Base-by-base conservation (phyloP, 257 asterid species). In the Capsicum rhomboideum region DNA sequence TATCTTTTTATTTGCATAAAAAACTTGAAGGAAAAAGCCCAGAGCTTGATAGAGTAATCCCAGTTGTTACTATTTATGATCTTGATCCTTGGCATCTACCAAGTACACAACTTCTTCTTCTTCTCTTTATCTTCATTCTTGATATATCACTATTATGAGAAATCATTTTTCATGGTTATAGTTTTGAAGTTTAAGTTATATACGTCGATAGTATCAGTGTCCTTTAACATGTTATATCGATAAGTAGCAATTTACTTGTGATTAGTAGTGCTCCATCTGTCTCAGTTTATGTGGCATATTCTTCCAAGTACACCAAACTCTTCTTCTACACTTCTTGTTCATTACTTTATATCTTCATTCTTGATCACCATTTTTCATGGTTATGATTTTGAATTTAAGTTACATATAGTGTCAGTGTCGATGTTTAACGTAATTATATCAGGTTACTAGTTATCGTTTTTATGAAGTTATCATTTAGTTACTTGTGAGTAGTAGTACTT, bases 21-120 rank as follows among this genome's bases (percentile, higher is more conserved):
- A 88, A 88, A 88, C 96, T 94, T 53, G 86, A 91, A 26, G 87
- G 84, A 0, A 84, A 79, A 3, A 82, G 10, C 0, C 71, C n/a
- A n/a, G 75, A 72, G 86, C 82, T 92, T 4, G 81, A 80, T 86
- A 90, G 89, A 0, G 96, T 91, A 42, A 94, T 94, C 56, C 97
- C 98, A 0, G 82, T 83, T 44, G 11, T 94, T 89, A 88, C 90
- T 86, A 89, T 94, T 61, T 92, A 90, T 74, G 87, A 84, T 67
- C 89, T 86, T 82, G 96, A 94, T 75, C 98, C 98, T 2, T 92
- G 91, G 90, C 91, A 90, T 4, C 96, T 94, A 23, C 98, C 98
- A 16, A 82, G 98, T 94, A 29, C 7, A 3, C 42, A 6, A 13
- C 12, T 64, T 63, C 40, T 63, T 63, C 10, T 10, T 59, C 42